Conservation (phyloP, 805 yeast genomes). For the Dipodascus geniculatus region DNA sequence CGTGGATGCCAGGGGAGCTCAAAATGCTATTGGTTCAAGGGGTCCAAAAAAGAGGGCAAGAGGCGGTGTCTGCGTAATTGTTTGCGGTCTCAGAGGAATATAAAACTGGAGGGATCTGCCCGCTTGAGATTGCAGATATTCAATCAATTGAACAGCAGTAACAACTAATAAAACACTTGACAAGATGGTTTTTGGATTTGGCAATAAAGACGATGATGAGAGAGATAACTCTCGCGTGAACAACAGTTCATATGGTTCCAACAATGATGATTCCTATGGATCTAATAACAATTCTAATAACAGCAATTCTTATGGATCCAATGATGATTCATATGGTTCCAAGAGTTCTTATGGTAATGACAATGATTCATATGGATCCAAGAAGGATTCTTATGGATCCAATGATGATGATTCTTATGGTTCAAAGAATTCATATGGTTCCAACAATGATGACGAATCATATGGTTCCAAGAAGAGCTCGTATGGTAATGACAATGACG, state of each 20-base stretch:
- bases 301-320: neutral
- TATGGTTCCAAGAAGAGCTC: constrained; percentile 5
- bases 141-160: neutral
- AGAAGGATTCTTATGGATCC: constrained; percentile 5
- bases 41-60: neutral
- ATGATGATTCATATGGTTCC: constrained; percentile 2
- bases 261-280: constrained; percentile 3
- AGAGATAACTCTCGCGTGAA: neutral
- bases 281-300: neutral
- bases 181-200: constrained; percentile 2
- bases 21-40: neutral
- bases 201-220: neutral
- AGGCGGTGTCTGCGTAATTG: neutral
- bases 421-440: constrained; percentile 3
- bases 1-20: neutral
- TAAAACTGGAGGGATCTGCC: neutral
- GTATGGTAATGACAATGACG: constrained; percentile 4
- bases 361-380: constrained; percentile 7
- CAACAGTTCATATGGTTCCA: neutral
- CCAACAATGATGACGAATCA: constrained; percentile 3
- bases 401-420: constrained; percentile 1
- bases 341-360: constrained; percentile 2
- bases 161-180: no score
- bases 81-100: neutral
- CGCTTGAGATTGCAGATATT: no score